Evolutionary conservation across 2,329 filamentous ascomycete genomes (phyloP), one percentile per base, ranked within the genome.

Genomic region (Cercospora zeina): DNA sequence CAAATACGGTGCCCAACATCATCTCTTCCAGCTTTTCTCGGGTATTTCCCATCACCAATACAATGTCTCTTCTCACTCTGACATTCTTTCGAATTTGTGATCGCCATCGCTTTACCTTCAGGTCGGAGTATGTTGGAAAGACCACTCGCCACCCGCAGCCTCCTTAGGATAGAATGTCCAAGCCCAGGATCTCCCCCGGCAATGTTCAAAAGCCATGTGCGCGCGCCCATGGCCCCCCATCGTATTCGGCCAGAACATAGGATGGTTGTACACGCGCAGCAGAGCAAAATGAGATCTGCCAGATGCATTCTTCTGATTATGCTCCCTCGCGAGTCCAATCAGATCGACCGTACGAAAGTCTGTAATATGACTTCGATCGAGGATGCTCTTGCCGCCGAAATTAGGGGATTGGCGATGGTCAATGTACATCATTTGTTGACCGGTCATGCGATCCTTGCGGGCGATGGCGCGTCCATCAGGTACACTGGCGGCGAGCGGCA

Each of bases 201-300:
- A 68, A 82, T 80, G 1, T 74, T 65, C 69, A 83, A 47, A 83
- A 2, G 75, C 64, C 11, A 72, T 10, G 9, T 59, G 8, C 6
- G 31, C 39, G n/a, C 45, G 27, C 10, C 9, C 13, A 2, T 45
- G 27, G 3, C 13, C 8, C 1, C 50, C 62, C 2, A 59, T 13
- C 11, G 79, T 80, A 14, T 81, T 73, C 6, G 81, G 80, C 66
- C 79, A 82, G 71, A 82, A 83, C 67, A 81, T 77, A 5, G 79
- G 76, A 1, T 79, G 76, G 8, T 77, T 78, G 80, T 79, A 83
- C 50, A 82, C 64, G 5, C 77, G 72, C 1, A 83, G 72, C 13
- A 81, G 62, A 0, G 79, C 75, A 68, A 83, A 83, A 5, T 71
- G 58, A 14, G 62, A 33, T 8, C 8, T 51, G 24, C 30, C 51